Percentiles rank a stretch among this genome's conserved stretches.
Evolutionary conservation across 306 rosid genomes (phyloP).

Genomic region (Citrullus amarus): DNA sequence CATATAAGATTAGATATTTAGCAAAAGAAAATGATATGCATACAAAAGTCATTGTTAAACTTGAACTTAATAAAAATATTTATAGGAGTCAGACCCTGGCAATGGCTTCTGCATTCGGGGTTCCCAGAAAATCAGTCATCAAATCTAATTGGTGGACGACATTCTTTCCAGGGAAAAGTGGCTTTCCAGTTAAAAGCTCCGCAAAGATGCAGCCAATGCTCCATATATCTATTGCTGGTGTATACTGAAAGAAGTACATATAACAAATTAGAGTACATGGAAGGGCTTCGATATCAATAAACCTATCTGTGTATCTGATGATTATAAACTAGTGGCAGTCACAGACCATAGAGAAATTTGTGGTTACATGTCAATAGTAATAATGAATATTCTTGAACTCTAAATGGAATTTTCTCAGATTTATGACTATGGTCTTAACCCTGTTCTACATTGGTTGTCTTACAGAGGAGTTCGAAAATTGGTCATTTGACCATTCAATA

Average conservation of each 20-base stretch:
- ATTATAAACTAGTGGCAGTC: neutral
- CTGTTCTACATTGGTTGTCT: neutral
- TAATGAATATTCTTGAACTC: neutral
- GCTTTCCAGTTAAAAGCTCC: slow-evolving; percentile 93
- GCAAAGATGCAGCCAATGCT: slow-evolving; percentile 99
- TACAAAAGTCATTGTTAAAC: neutral
- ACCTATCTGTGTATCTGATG: neutral
- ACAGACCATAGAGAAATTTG: neutral
- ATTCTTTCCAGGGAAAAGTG: slow-evolving; percentile 98
- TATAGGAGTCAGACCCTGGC: slow-evolving; percentile 61
- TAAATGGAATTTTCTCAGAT: neutral
- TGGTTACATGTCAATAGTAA: neutral
- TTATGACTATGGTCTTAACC: neutral
- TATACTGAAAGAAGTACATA: slow-evolving; percentile 47
- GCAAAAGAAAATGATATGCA: slow-evolving; percentile 9
- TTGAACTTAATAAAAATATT: neutral
- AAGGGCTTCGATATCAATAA: neutral
- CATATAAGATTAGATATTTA: slow-evolving; percentile 10
- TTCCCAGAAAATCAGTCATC: slow-evolving; percentile 95
- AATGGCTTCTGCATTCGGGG: slow-evolving; percentile 79
- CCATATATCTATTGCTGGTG: slow-evolving; percentile 99
- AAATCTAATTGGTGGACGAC: slow-evolving; percentile 95
- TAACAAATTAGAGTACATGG: slow-evolving; percentile 1
- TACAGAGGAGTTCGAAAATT: neutral
- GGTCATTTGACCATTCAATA: neutral